These are phyloP conservation scores for Saccharomycopsis sp. DNA, from an alignment of 805 yeast genomes.

Conservation along the genomic window DNA sequence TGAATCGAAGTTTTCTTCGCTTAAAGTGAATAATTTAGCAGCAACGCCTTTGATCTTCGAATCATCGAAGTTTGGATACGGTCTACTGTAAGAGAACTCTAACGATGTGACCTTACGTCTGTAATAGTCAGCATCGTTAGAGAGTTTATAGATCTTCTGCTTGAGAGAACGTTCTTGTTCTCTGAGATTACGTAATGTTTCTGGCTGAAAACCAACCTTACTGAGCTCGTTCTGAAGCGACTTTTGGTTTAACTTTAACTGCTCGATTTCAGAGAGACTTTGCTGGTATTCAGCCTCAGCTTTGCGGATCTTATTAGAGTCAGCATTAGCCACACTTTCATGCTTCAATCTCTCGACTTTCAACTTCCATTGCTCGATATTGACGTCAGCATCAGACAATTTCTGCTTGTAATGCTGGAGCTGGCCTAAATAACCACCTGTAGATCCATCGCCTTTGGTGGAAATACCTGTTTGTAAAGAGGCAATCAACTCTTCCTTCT, in stretches of 20 bases:
- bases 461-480: slow-evolving; percentile 88
- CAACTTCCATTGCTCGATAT: slow-evolving; percentile 52
- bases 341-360: slow-evolving; percentile 50
- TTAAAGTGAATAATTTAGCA: slow-evolving; percentile 70
- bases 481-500: slow-evolving; percentile 73
- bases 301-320: slow-evolving; percentile 41
- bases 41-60: slow-evolving; percentile 78
- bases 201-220: slow-evolving; percentile 52
- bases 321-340: slow-evolving; percentile 39
- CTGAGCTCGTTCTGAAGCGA: slow-evolving; percentile 38
- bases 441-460: slow-evolving; percentile 61
- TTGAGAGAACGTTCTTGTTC: slow-evolving; percentile 38
- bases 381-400: slow-evolving; percentile 46
- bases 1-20: slow-evolving; percentile 47
- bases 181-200: slow-evolving; percentile 38
- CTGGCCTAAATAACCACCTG: slow-evolving; percentile 73
- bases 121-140: slow-evolving; percentile 45
- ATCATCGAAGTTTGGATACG: slow-evolving; percentile 53
- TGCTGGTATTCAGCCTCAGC: slow-evolving; percentile 46
- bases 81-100: slow-evolving; percentile 68
- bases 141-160: slow-evolving; percentile 38
- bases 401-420: slow-evolving; percentile 54
- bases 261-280: slow-evolving; percentile 38
- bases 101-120: slow-evolving; percentile 62
- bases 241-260: slow-evolving; percentile 34